Base-by-base conservation (phyloP, 345 rosid species). In the Carallia pectinifolia region DNA sequence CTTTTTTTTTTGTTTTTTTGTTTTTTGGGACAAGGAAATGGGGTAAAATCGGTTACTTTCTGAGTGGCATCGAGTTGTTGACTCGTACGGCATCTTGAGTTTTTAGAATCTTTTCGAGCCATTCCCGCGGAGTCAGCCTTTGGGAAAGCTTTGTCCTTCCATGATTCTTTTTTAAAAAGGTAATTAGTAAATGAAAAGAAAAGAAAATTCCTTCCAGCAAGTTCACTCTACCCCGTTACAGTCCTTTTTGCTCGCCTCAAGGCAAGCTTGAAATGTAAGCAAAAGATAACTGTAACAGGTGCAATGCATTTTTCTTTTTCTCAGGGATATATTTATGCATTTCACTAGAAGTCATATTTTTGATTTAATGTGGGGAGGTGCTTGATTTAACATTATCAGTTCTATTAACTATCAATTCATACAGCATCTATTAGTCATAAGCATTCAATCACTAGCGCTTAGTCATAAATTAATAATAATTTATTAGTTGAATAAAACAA, bases 41-140 rank as follows among this genome's bases (percentile, higher is more conserved):
- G 37, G 39, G 19, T 5, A 64, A 58, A 36, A 65, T 5, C 19
- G 29, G 23, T 50, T 71, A 40, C 12, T n/a, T 39, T 4, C 6
- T 52, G 53, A 44, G 71, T 17, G 16, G 29, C 7, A 37, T 16
- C 18, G 16, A 56, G 37, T 4, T 44, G 48, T 53, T 61, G 62
- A 67, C 40, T 23, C 33, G 38, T 36, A 5, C 4, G 58, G 53
- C 13, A 2, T 31, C 16, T 16, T 4, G 15, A 52, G 61, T 63
- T 37, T 38, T 53, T 54, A 56, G 81, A 73, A 74, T 81, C 84
- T 62, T 82, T 50, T 71, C 60, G 64, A 81, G 67, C 80, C 74
- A 74, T 58, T 67, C 82, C 78, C 33, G 31, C 69, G 8, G 29
- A 53, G 50, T 52, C 72, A 72, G 80, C 71, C 77, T 79, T 78